Conservation (phyloP, 805 yeast genomes). For the Millerozyma miso region DNA sequence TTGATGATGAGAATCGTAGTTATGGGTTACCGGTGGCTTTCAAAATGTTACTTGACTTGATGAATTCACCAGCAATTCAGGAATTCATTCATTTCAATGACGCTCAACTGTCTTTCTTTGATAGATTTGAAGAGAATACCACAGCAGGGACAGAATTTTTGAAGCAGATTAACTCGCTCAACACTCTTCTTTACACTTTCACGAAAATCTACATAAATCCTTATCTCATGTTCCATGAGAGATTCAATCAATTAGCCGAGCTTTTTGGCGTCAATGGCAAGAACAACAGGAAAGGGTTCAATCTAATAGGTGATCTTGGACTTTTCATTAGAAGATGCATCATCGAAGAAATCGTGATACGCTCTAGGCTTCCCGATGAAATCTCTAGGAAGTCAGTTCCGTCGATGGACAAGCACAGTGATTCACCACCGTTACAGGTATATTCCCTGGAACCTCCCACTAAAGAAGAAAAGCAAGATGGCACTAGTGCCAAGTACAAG, state of each 20-base stretch:
- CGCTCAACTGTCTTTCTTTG: constrained; percentile 33
- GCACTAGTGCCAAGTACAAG: constrained; percentile 56
- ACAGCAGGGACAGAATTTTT: constrained; percentile 29
- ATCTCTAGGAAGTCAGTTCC: constrained; percentile 44
- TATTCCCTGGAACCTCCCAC: constrained; percentile 38
- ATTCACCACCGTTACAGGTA: constrained; percentile 39
- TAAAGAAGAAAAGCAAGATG: constrained; percentile 31
- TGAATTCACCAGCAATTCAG: constrained; percentile 26
- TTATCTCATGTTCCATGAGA: constrained; percentile 44
- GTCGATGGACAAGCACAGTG: constrained; percentile 20
- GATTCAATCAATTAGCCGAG: constrained; percentile 38
- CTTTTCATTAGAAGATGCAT: constrained; percentile 47
- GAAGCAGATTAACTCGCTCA: constrained; percentile 32
- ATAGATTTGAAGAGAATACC: constrained; percentile 22
- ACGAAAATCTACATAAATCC: constrained; percentile 56
- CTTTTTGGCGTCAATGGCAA: constrained; percentile 26
- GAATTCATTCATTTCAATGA: constrained; percentile 25
- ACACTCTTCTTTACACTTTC: constrained; percentile 47
- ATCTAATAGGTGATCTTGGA: constrained; percentile 39
- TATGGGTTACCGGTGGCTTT: constrained; percentile 42
- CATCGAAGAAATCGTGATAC: constrained; percentile 54
- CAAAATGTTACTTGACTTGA: constrained; percentile 22
- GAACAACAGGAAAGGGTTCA: constrained; percentile 29
- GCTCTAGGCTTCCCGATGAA: constrained; percentile 43
- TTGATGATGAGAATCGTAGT: constrained; percentile 52